Evolutionary conservation across 106 monocot genomes (phyloP), one percentile per base, ranked within the genome.

Genomic region (Apostasia shenzhenica): DNA sequence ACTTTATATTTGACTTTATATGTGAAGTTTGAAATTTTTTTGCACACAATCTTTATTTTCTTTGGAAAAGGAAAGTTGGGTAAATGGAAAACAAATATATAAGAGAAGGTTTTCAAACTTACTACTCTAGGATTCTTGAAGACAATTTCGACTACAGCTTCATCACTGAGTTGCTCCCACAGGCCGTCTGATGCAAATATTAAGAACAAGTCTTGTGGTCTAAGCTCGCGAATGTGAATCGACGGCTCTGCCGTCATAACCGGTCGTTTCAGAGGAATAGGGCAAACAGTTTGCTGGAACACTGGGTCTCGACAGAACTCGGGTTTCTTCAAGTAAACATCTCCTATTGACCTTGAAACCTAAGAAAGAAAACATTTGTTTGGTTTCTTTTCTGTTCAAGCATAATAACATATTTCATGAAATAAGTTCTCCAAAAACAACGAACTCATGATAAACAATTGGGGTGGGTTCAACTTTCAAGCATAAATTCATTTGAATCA

Each of bases 341-440:
- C 85, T 7, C 85, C 85, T 7, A 86, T 86, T 8, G 81, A 86
- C 43, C 85, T 82, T 50, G 85, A 86, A 69, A 86, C 83, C 83
- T 83, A 48, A 63, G 26, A n/a, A 48, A 8, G 44, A 11, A 75
- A 60, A 61, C 7, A 10, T 6, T 4, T 52, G 0, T 52, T 0
- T 10, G 7, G 52, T 52, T 52, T 52, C 52, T 52, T 6, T 6
- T 6, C 4, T 52, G 7, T 6, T 6, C 7, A 4, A 52, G 10
- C 4, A 6, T 4, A 4, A 52, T 52, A 4, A 52, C 52, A 6
- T 6, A 4, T 52, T 52, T 10, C 52, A 52, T 10, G 52, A 52
- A 52, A 6, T 52, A 52, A 10, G 10, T 4, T 10, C 10, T 52
- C 7, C 10, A 4, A 52, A 52, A 10, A 10, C 4, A 52, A 52